Percentiles rank a stretch among this genome's conserved stretches.
phyloP scores from a whole-genome alignment of 345 rosid genomes.

The Rubroshorea leprosula region DNA sequence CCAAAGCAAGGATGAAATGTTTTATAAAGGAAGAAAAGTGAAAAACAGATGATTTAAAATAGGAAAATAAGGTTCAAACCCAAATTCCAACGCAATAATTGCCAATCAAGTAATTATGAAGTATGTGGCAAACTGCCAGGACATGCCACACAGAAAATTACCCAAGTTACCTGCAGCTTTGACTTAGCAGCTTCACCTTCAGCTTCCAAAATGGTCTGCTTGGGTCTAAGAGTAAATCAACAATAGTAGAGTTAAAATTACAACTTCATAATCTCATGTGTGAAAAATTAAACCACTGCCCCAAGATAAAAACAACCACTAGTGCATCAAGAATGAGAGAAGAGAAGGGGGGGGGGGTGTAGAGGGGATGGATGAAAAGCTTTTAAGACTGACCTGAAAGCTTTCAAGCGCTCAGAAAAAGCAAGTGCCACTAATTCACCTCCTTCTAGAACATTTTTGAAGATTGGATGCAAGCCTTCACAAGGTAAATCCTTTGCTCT shows the following conservation, averaged over 20 bases:
- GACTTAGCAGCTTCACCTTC: slow-evolving; percentile 90
- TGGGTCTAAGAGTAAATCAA: slow-evolving; percentile 58
- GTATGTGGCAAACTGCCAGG: not conserved
- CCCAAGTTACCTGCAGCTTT: slow-evolving; percentile 51
- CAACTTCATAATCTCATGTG: not conserved
- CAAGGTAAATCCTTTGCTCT: slow-evolving; percentile 76
- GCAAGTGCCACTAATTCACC: slow-evolving; percentile 90
- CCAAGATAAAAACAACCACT: not conserved
- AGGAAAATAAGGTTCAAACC: not conserved
- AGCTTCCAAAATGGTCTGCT: slow-evolving; percentile 93
- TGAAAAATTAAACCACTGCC: not conserved
- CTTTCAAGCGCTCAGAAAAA: slow-evolving; percentile 77
- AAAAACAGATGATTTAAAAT: not conserved
- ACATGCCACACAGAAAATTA: slow-evolving; percentile 1
- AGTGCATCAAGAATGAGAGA: not conserved
- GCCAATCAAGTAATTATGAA: not conserved
- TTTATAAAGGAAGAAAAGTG: not conserved
- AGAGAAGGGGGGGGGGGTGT: not conserved
- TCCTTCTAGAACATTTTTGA: slow-evolving; percentile 66
- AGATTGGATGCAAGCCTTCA: slow-evolving; percentile 87
- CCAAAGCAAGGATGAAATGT: not conserved
- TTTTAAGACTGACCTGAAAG: slow-evolving; percentile 54
- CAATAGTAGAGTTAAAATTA: slow-evolving; percentile 16
- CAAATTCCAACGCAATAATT: not conserved
- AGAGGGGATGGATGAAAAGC: not conserved